Base-by-base conservation (phyloP, 306 rosid species). In the Ormosia semicastrata region DNA sequence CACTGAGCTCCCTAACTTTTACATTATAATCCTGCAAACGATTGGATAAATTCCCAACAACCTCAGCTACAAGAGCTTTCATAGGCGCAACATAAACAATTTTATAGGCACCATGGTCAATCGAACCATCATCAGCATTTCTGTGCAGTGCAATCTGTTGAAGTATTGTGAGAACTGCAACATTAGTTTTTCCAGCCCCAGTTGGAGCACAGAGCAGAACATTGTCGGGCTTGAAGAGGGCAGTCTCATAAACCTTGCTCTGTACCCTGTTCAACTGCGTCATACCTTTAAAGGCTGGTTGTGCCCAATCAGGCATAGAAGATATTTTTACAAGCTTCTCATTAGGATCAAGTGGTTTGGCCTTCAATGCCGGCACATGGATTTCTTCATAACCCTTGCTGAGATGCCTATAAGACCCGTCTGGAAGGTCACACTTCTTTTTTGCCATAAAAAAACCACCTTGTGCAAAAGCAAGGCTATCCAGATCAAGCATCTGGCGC, bases 41-140 rank as follows among this genome's bases (percentile, higher is more conserved):
- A 70, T 95, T 94, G 69, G 99, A 92, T 82, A 95, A 77, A 87
- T 95, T 93, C 46, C 98, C 99, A 75, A 95, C 99, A 36, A 95
- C 94, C 86, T 95, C 99, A 46, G 99, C 96, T 33, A 95, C 99
- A 77, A 95, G 99, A 49, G 99, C 99, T 89, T 95, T 95, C 99
- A 95, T 95, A 33, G 99, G 99, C 0, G 98, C 99, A 78, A 95
- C 99, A 66, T 95, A 95, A 30, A 95, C 98, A 76, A 95, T 92
- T 81, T 95, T 95, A 82, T 95, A 95, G 6, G 88, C 90, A 77
- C 66, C 83, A 73, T 93, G 98, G 81, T 95, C 92, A 75, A 91
- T 87, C 0, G 95, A 93, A 70, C 97, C 98, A 82, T 95, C 97
- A 74, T 93, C 92, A 6, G 90, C 75, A 79, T 92, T 93, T 88